phyloP scores from a whole-genome alignment of 2,329 filamentous ascomycete species.

The Aspergillus hortae region DNA sequence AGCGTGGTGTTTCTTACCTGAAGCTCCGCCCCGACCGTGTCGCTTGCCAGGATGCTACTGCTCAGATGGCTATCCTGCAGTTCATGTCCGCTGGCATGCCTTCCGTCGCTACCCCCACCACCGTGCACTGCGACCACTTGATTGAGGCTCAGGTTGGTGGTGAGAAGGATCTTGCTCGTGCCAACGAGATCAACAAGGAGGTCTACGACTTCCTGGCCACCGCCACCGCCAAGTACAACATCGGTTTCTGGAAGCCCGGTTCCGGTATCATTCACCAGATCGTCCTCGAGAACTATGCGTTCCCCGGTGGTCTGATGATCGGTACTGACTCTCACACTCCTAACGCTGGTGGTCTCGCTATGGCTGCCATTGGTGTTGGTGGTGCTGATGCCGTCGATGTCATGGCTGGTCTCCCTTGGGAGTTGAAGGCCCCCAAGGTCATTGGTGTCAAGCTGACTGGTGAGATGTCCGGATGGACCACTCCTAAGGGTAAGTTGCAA shows the following conservation, averaged over 20 bases:
- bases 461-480: slow-evolving; percentile 81
- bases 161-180: slow-evolving; percentile 86
- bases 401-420: slow-evolving; percentile 96
- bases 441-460: slow-evolving; percentile 96
- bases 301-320: slow-evolving; percentile 96
- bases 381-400: slow-evolving; percentile 98
- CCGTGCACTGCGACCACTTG: slow-evolving; percentile 98
- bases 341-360: slow-evolving; percentile 93
- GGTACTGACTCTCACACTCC: slow-evolving; percentile 98
- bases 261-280: slow-evolving; percentile 99
- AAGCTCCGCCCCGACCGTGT: slow-evolving; percentile 96
- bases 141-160: slow-evolving; percentile 96
- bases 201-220: slow-evolving; percentile 96
- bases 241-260: slow-evolving; percentile 98
- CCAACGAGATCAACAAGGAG: slow-evolving; percentile 94
- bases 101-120: slow-evolving; percentile 87
- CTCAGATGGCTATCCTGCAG: slow-evolving; percentile 99
- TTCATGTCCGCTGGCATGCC: slow-evolving; percentile 99
- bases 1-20: slow-evolving; percentile 92
- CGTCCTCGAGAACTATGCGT: slow-evolving; percentile 96
- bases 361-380: slow-evolving; percentile 92
- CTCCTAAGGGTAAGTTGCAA: slow-evolving; percentile 72
- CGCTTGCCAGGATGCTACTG: slow-evolving; percentile 98
- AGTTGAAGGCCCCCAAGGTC: slow-evolving; percentile 94
- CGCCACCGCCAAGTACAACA: slow-evolving; percentile 98